phyloP scores from a whole-genome alignment of 2,329 filamentous ascomycete genomes.

The Ramularia endophylla region DNA sequence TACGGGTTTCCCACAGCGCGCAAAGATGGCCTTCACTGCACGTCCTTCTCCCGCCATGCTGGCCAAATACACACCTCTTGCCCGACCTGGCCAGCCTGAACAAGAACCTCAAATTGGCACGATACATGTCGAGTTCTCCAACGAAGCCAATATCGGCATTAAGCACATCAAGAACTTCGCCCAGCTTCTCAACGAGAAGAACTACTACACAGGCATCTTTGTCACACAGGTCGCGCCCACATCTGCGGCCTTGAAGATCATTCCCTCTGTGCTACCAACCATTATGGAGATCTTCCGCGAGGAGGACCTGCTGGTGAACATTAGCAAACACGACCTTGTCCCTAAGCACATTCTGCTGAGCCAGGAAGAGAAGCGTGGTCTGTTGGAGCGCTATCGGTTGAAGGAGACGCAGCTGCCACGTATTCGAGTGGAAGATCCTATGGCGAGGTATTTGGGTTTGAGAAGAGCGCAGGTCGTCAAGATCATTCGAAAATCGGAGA shows the following conservation, averaged over 20 bases:
- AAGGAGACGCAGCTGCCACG: constrained; percentile 97
- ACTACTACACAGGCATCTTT: constrained; percentile 87
- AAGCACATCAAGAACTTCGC: constrained; percentile 90
- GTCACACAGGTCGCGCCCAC: constrained; percentile 78
- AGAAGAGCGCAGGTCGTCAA: constrained; percentile 94
- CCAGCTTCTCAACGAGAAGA: constrained; percentile 69
- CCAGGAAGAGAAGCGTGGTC: constrained; percentile 76
- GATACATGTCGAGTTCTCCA: constrained; percentile 89
- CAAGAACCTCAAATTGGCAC: constrained; percentile 62
- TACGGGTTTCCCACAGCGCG: constrained; percentile 72
- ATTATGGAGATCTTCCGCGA: constrained; percentile 94
- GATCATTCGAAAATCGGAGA: constrained; percentile 94
- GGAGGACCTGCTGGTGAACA: constrained; percentile 94
- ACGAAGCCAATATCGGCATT: constrained; percentile 74
- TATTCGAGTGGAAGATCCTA: constrained; percentile 85
- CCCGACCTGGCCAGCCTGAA: constrained; percentile 57
- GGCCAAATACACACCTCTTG: constrained; percentile 69
- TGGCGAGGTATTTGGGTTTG: constrained; percentile 85
- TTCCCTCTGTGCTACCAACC: constrained; percentile 68
- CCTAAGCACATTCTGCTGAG: constrained; percentile 89
- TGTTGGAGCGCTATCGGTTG: constrained; percentile 84
- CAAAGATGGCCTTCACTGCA: constrained; percentile 80
- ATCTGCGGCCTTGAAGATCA: constrained; percentile 78
- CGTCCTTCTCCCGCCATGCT: constrained; percentile 80
- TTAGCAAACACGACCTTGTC: constrained; percentile 94